A percentile compares a stretch with the other conserved stretches of the same genome.
Conservation (phyloP, 1,284 basidiomycete genomes). For the Ceratobasidium papillatum region DNA sequence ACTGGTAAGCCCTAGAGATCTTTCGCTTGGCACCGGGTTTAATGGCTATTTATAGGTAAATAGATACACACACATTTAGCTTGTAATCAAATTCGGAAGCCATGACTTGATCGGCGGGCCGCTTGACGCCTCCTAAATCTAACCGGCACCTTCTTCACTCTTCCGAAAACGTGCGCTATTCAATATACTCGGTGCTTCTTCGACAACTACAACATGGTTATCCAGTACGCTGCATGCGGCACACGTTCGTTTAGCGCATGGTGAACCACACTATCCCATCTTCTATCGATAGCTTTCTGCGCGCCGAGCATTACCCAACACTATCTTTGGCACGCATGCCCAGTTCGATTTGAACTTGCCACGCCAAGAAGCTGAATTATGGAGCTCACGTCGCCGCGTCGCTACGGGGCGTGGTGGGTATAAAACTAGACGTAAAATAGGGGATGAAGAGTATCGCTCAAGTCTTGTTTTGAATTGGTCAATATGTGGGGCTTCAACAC, state of each 20-base stretch:
- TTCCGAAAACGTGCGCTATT: constrained; percentile 17
- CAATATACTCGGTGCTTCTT: constrained; percentile 5
- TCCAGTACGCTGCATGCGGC: constrained; percentile 18
- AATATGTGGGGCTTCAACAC: constrained; percentile 18
- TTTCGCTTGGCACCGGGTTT: not conserved
- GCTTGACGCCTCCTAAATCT: not conserved
- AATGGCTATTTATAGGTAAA: not conserved
- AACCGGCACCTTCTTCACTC: not conserved
- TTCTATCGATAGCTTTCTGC: constrained; percentile 22
- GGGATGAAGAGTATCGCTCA: not conserved
- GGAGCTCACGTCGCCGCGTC: not conserved
- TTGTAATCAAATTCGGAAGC: not conserved
- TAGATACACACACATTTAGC: not conserved
- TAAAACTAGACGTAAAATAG: not conserved
- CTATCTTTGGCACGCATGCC: constrained; percentile 25
- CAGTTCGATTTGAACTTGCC: not conserved
- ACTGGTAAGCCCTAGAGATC: not conserved
- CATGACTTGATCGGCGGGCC: constrained; percentile 7
- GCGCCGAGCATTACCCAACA: not conserved
- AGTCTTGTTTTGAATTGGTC: not conserved
- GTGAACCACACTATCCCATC: not conserved
- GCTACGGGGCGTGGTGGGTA: not conserved
- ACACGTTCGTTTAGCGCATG: constrained; percentile 33
- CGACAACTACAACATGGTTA: constrained; percentile 3
- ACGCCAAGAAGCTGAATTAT: constrained; percentile 9